phyloP scores from a whole-genome alignment of 192 early-diverging fungal genomes.

The Lobosporangium transversale region DNA sequence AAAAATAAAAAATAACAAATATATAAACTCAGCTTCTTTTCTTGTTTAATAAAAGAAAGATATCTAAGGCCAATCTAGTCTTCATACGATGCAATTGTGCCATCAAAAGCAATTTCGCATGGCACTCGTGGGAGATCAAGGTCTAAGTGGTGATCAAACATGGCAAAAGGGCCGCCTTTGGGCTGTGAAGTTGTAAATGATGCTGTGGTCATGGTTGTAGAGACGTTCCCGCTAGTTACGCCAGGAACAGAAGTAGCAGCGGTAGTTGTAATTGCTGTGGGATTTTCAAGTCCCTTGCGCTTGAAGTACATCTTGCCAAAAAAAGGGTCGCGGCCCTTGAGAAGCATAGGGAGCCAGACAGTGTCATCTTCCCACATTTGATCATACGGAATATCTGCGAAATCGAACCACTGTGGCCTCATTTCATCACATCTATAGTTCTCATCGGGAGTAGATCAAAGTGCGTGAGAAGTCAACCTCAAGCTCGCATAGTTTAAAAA shows the following conservation, averaged over 20 bases:
- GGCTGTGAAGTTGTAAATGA: constrained; percentile 25
- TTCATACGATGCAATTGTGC: constrained; percentile 40
- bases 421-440: constrained; percentile 72
- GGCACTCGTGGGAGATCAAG: constrained; percentile 6
- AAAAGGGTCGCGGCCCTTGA: constrained; percentile 41
- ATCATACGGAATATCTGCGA: constrained; percentile 66
- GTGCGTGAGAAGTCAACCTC: too few relatives aligned
- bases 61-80: constrained; percentile 16
- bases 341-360: constrained; percentile 68
- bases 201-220: constrained; percentile 23
- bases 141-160: constrained; percentile 27
- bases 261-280: not conserved
- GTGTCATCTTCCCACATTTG: constrained; percentile 81
- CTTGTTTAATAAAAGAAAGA: too few relatives aligned
- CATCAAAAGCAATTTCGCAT: constrained; percentile 25
- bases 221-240: not conserved
- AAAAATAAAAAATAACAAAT: too few relatives aligned
- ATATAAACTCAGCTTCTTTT: too few relatives aligned
- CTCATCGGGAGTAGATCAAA: not conserved
- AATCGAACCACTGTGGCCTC: constrained; percentile 75
- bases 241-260: not conserved
- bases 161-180: constrained; percentile 33
- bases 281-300: constrained; percentile 13
- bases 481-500: too few relatives aligned
- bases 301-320: constrained; percentile 44